A percentile compares a stretch with the other conserved stretches of the same genome.
Evolutionary conservation across 371 early-diverging fungal genomes (phyloP).

Genomic region (Batkoa obscura): DNA sequence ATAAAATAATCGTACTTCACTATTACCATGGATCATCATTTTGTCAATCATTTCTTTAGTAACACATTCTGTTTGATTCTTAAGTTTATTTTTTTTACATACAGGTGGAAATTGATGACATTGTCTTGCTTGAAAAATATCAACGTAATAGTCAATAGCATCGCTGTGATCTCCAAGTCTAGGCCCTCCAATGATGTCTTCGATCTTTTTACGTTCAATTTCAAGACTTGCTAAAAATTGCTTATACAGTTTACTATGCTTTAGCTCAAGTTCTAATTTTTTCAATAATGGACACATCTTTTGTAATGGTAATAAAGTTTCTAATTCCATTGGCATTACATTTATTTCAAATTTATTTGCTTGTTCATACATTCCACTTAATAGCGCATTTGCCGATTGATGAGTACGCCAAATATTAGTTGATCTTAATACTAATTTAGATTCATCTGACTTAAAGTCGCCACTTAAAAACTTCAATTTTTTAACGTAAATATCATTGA

Average conservation of each 20-base stretch:
- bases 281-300: slow-evolving; percentile 19
- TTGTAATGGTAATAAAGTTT: slow-evolving; percentile 22
- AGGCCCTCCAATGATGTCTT: slow-evolving; percentile 12
- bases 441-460: background rate
- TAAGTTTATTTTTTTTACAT: slow-evolving; percentile 11
- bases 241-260: slow-evolving; percentile 11
- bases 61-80: slow-evolving; percentile 11
- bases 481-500: slow-evolving; percentile 28
- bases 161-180: slow-evolving; percentile 7
- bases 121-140: slow-evolving; percentile 21
- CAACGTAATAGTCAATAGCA: slow-evolving; percentile 20
- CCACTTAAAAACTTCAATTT: slow-evolving; percentile 18
- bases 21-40: slow-evolving; percentile 15
- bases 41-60: slow-evolving; percentile 12
- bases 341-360: slow-evolving; percentile 18
- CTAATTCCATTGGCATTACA: slow-evolving; percentile 18
- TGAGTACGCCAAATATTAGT: slow-evolving; percentile 27
- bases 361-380: slow-evolving; percentile 22
- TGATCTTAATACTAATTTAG: slow-evolving; percentile 8
- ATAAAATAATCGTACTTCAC: slow-evolving; percentile 14
- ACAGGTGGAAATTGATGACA: slow-evolving; percentile 24
- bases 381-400: slow-evolving; percentile 24
- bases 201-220: slow-evolving; percentile 10
- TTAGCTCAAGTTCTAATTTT: slow-evolving; percentile 8
- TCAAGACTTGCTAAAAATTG: slow-evolving; percentile 11